Conservation (phyloP, 2,329 filamentous ascomycete genomes). For the Talaromyces sp. region DNA sequence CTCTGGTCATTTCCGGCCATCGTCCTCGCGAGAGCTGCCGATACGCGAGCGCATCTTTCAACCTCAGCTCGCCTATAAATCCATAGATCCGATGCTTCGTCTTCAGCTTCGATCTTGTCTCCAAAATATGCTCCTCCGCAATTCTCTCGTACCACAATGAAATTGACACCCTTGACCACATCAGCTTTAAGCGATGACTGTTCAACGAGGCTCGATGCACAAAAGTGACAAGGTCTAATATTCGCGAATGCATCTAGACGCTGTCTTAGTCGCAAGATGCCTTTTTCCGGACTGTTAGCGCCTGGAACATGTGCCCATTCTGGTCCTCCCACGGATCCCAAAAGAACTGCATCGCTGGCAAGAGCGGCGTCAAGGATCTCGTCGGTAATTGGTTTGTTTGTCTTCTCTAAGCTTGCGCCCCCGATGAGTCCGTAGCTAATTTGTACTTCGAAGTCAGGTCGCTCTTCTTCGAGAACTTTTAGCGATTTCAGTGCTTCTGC, state of each 20-base stretch:
- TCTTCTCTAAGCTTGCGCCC: conserved; percentile 77
- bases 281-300: conserved; percentile 70
- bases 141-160: conserved; percentile 52
- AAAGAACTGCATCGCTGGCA: conserved; percentile 71
- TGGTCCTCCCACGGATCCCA: conserved; percentile 80
- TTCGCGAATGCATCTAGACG: conserved; percentile 51
- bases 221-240: conserved; percentile 48
- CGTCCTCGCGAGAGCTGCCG: conserved; percentile 48
- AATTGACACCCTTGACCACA: conserved; percentile 46
- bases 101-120: conserved; percentile 44
- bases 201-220: conserved; percentile 38
- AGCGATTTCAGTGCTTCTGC: conserved; percentile 9
- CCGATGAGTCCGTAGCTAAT: conserved; percentile 56
- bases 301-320: conserved; percentile 68
- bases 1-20: conserved; percentile 54
- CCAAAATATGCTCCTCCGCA: conserved; percentile 53
- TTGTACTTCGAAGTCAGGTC: conserved; percentile 1
- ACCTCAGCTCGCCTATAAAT: conserved; percentile 46
- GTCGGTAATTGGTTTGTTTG: conserved; percentile 68
- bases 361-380: conserved; percentile 71
- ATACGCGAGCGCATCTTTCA: conserved; percentile 48
- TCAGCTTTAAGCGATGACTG: conserved; percentile 46
- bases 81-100: conserved; percentile 50
- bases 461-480: not conserved
- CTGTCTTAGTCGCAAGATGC: conserved; percentile 71